A percentile compares a stretch with the other conserved stretches of the same genome.
Evolutionary conservation across 768 basidiomycete species (phyloP).

Genomic region (Myochromella boudieri): DNA sequence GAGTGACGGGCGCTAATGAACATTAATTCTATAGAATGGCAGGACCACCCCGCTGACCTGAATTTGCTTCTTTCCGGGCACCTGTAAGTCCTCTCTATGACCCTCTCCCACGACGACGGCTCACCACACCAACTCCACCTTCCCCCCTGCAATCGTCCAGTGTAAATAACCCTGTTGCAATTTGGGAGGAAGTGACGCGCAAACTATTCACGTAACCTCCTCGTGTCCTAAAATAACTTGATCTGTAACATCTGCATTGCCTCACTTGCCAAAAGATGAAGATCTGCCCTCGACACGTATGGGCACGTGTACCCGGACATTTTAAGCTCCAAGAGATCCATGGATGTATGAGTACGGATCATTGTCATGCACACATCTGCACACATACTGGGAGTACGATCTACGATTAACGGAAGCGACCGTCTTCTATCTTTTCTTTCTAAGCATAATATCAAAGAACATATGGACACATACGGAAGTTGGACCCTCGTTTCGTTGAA

Average conservation of each 20-base stretch:
- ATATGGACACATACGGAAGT: conserved; percentile 3
- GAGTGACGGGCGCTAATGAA: not conserved
- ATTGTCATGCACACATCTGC: too few relatives aligned
- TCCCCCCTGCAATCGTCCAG: conserved; percentile 30
- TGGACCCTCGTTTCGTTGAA: not conserved
- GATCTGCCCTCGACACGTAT: too few relatives aligned
- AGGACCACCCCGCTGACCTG: conserved; percentile 52
- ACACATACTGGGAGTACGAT: too few relatives aligned
- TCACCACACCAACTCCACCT: conserved; percentile 5
- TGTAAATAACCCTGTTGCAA: conserved; percentile 54
- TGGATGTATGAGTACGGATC: conserved; percentile 15
- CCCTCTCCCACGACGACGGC: not conserved
- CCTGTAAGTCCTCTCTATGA: conserved; percentile 38
- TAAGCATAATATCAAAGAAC: conserved; percentile 1
- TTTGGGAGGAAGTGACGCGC: conserved; percentile 51
- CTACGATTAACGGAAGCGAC: too few relatives aligned
- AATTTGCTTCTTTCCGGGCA: conserved; percentile 49
- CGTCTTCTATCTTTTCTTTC: too few relatives aligned
- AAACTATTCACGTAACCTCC: conserved; percentile 17
- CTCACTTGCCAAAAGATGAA: not conserved
- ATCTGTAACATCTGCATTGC: not conserved
- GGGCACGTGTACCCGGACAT: not conserved
- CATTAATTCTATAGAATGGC: conserved; percentile 46
- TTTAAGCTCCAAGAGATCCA: conserved; percentile 8
- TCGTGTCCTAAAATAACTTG: conserved; percentile 7